Conservation (phyloP, 306 rosid species). For the Quercus glauca region DNA sequence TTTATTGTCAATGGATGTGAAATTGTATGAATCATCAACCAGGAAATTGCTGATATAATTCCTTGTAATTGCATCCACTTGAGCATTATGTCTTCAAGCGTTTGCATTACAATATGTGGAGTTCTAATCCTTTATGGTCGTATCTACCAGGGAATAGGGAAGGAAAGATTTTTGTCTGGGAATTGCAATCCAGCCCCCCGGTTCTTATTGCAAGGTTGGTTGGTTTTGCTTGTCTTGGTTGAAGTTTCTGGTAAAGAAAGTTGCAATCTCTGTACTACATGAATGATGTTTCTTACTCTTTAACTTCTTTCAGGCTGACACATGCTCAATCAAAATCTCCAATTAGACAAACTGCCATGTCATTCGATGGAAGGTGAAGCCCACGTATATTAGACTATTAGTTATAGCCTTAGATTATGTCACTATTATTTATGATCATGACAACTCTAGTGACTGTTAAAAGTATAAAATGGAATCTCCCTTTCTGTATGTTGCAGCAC, state of each 20-base stretch:
- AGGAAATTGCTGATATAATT: neutral
- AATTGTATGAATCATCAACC: neutral
- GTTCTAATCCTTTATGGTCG: neutral
- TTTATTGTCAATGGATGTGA: too few species aligned
- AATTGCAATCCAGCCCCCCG: slow-evolving; percentile 92
- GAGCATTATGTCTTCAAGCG: slow-evolving; percentile 5
- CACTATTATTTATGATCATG: neutral
- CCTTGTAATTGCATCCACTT: neutral
- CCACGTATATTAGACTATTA: neutral
- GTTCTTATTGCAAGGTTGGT: slow-evolving; percentile 64
- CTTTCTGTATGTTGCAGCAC: slow-evolving; percentile 50
- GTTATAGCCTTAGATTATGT: neutral
- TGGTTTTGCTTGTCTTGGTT: slow-evolving; percentile 4
- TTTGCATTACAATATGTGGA: neutral
- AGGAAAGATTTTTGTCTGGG: slow-evolving; percentile 91
- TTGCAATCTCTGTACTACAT: neutral
- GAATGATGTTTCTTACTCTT: neutral
- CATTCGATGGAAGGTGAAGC: slow-evolving; percentile 86
- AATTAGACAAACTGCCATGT: slow-evolving; percentile 89
- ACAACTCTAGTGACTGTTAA: neutral
- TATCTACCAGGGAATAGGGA: slow-evolving; percentile 73
- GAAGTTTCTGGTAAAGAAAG: neutral
- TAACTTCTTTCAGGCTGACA: slow-evolving; percentile 50
- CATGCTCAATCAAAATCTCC: slow-evolving; percentile 86
- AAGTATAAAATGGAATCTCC: neutral